Evolutionary conservation across 2,329 filamentous ascomycete species (phyloP).

Genomic region (Metarhizium anisopliae): DNA sequence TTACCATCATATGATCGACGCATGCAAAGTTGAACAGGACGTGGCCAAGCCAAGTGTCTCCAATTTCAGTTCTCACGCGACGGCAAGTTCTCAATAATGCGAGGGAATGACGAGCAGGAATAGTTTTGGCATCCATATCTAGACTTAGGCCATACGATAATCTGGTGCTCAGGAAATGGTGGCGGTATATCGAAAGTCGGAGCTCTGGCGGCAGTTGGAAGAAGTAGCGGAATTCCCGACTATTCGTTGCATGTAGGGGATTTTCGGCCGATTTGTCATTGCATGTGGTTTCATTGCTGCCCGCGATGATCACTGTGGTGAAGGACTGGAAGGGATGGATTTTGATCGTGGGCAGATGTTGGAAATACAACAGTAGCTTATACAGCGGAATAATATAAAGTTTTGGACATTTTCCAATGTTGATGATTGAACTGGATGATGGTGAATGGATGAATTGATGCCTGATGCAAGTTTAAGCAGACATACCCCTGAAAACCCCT

Average conservation of each 20-base stretch:
- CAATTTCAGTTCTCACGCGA: slow-evolving; percentile 5
- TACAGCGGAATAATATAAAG: too few species aligned
- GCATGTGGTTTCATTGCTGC: not conserved
- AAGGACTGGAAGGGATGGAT: not conserved
- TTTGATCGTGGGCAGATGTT: not conserved
- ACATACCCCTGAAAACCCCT: too few species aligned
- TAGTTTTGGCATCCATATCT: not conserved
- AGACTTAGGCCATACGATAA: not conserved
- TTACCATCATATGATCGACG: slow-evolving; percentile 5
- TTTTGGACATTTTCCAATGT: too few species aligned
- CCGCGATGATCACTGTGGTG: not conserved
- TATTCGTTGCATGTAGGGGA: not conserved
- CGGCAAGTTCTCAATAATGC: slow-evolving; percentile 5
- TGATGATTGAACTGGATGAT: too few species aligned
- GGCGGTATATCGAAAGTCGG: not conserved
- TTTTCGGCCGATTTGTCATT: not conserved
- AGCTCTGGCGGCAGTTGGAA: not conserved
- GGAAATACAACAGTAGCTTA: too few species aligned
- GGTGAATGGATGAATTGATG: too few species aligned
- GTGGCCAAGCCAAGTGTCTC: slow-evolving; percentile 6
- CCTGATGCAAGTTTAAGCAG: too few species aligned
- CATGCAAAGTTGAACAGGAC: slow-evolving; percentile 7
- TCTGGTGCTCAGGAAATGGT: not conserved
- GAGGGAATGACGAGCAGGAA: not conserved
- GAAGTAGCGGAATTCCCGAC: not conserved